Evolutionary conservation across 257 asterid genomes (phyloP).

Genomic region (Oldenlandia corymbosa): DNA sequence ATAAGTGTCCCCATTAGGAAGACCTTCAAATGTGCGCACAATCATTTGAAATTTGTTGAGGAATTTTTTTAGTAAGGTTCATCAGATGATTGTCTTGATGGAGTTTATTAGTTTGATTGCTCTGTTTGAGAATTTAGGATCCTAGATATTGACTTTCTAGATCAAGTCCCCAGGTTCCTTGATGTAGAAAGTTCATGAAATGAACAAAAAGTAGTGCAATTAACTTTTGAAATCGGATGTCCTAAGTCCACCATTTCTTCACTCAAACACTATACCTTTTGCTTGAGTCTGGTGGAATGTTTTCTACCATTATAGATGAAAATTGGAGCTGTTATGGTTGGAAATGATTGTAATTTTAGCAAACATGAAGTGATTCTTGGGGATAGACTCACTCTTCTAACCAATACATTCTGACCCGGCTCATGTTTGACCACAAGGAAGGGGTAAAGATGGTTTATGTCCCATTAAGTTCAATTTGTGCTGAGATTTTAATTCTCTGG

Average conservation of each 20-base stretch:
- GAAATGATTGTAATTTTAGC: background rate
- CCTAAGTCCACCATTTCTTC: background rate
- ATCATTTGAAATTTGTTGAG: background rate
- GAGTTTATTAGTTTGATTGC: background rate
- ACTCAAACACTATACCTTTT: background rate
- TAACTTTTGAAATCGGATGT: background rate
- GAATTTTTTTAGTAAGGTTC: background rate
- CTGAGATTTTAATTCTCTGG: slow-evolving; percentile 12
- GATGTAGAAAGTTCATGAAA: background rate
- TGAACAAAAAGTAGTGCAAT: background rate
- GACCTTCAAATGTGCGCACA: background rate
- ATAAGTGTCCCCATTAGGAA: background rate
- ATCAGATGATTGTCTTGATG: background rate
- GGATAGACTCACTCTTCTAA: background rate
- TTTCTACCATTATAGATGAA: background rate
- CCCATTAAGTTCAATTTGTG: slow-evolving; percentile 12
- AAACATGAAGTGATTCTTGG: background rate
- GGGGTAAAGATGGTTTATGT: slow-evolving; percentile 7
- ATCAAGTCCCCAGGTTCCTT: background rate
- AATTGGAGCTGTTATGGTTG: background rate
- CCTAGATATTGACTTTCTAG: background rate
- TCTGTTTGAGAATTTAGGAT: background rate
- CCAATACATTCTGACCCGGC: background rate
- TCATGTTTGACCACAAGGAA: background rate
- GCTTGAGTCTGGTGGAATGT: background rate